Evolutionary conservation across 331 rosid species (phyloP).

Genomic region (Cydonia oblonga): DNA sequence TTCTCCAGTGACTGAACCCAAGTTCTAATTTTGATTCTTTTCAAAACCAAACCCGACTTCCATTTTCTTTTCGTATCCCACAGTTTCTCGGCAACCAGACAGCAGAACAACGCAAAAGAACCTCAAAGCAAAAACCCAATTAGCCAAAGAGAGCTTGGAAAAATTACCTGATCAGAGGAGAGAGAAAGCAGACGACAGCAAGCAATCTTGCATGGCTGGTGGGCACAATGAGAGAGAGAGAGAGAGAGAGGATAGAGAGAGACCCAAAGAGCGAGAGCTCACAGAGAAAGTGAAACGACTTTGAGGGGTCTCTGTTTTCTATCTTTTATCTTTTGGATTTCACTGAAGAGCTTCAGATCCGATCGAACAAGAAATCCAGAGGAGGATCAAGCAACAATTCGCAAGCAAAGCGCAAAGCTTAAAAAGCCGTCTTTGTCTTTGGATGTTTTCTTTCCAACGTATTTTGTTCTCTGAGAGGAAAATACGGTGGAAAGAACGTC

Average conservation of each 20-base stretch:
- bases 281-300: conserved; percentile 42
- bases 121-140: neutral
- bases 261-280: neutral
- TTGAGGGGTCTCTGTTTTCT: conserved; percentile 8
- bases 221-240: neutral
- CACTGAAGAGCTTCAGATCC: conserved; percentile 65
- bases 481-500: neutral
- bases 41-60: conserved; percentile 17
- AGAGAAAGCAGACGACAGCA: conserved; percentile 19
- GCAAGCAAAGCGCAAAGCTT: conserved; percentile 30
- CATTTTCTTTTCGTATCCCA: conserved; percentile 4
- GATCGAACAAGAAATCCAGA: conserved; percentile 46
- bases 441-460: conserved; percentile 13
- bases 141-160: neutral
- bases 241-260: neutral
- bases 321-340: conserved; percentile 17
- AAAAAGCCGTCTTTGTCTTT: conserved; percentile 18
- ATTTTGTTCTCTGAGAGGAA: neutral
- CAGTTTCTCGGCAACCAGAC: conserved; percentile 18
- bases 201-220: conserved; percentile 36
- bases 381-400: conserved; percentile 22
- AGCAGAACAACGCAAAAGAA: conserved; percentile 7
- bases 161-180: conserved; percentile 30
- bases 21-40: conserved; percentile 22
- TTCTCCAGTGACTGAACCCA: conserved; percentile 1